A percentile compares a stretch with the other conserved stretches of the same genome.
phyloP scores from a whole-genome alignment of 805 yeast species.

The Nakazawaea ernobii region DNA sequence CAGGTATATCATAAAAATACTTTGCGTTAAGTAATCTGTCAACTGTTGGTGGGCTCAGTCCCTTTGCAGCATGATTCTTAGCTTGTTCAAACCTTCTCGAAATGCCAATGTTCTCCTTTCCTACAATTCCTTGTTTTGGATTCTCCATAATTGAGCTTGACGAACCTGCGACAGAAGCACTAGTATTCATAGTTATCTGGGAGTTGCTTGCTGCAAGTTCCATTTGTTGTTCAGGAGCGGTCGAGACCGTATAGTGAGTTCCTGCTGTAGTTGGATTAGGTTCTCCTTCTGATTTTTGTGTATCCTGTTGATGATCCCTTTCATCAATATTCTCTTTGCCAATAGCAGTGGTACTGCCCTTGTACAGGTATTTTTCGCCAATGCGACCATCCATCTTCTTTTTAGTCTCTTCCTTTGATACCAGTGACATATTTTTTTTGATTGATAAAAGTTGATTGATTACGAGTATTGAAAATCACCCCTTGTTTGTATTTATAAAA shows the following conservation, averaged over 20 bases:
- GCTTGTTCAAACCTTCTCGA: background rate
- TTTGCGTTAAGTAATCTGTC: too few relatives aligned
- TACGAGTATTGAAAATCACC: background rate
- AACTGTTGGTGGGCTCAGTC: too few relatives aligned
- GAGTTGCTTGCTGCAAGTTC: background rate
- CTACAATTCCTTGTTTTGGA: background rate
- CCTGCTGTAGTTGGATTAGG: conserved; percentile 1
- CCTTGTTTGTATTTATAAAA: background rate
- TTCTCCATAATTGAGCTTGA: background rate
- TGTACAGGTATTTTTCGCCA: too few relatives aligned
- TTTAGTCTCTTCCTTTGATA: too few relatives aligned
- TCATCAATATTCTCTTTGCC: too few relatives aligned
- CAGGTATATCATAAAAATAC: background rate
- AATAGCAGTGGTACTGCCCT: too few relatives aligned
- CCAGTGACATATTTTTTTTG: too few relatives aligned
- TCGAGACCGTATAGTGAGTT: background rate
- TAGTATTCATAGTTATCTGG: background rate
- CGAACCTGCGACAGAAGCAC: background rate
- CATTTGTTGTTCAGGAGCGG: background rate
- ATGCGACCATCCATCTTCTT: too few relatives aligned
- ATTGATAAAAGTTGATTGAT: too few relatives aligned
- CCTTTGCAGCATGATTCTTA: too few relatives aligned
- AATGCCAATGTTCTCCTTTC: background rate
- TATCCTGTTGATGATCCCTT: too few relatives aligned
- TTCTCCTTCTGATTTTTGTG: too few relatives aligned